Evolutionary conservation across 2,329 filamentous ascomycete species (phyloP).

Genomic region (Ascochyta pisi): DNA sequence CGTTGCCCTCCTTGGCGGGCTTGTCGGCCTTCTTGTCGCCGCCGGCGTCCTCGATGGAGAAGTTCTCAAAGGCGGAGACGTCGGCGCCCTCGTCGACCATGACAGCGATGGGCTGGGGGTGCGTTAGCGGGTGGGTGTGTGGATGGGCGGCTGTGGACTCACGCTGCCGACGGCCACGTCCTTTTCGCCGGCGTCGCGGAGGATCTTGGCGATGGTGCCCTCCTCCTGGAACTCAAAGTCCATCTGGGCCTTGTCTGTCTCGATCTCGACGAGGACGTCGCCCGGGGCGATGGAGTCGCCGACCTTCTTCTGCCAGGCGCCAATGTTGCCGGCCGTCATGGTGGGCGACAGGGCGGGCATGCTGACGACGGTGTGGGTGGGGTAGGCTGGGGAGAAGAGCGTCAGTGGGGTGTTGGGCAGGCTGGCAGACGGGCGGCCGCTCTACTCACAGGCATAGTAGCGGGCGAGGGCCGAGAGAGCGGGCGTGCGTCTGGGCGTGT

Average conservation of each 20-base stretch:
- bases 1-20: slow-evolving; percentile 67
- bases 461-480: slow-evolving; percentile 66
- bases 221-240: slow-evolving; percentile 99
- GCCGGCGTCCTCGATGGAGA: slow-evolving; percentile 88
- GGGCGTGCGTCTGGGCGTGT: slow-evolving; percentile 53
- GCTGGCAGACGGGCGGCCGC: background rate
- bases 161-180: slow-evolving; percentile 94
- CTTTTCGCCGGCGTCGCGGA: slow-evolving; percentile 92
- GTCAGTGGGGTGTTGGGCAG: slow-evolving; percentile 36
- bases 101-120: slow-evolving; percentile 84
- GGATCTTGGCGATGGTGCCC: slow-evolving; percentile 90
- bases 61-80: slow-evolving; percentile 85
- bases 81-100: slow-evolving; percentile 92
- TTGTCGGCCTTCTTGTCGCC: slow-evolving; percentile 73
- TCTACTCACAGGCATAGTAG: slow-evolving; percentile 71
- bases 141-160: slow-evolving; percentile 40
- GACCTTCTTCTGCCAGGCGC: slow-evolving; percentile 95
- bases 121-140: slow-evolving; percentile 30
- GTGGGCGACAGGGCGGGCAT: slow-evolving; percentile 98
- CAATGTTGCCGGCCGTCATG: slow-evolving; percentile 97
- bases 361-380: slow-evolving; percentile 91
- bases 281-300: slow-evolving; percentile 87
- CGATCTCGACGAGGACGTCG: slow-evolving; percentile 96
- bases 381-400: slow-evolving; percentile 73
- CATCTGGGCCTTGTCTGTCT: slow-evolving; percentile 99